Evolutionary conservation across 2,329 filamentous ascomycete species (phyloP), one percentile per base, ranked within the genome.

Genomic region (Aspergillus clavatus): DNA sequence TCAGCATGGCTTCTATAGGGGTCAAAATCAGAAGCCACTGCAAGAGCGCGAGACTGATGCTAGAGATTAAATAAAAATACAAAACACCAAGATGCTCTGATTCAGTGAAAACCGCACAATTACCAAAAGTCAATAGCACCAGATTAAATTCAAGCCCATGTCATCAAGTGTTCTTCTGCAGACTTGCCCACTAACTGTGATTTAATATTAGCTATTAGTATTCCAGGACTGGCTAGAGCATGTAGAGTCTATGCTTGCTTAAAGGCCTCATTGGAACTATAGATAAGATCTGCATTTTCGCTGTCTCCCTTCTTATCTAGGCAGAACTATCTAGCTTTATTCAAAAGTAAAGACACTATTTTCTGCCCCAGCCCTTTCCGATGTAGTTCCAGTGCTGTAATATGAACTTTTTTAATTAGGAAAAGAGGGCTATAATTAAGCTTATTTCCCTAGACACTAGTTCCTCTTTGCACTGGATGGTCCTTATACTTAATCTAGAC

Each of bases 401-500:
- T 35, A 40, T 48, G 28, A 58, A 45, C 6, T 19, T 50, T 42
- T 43, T 63, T 56, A 37, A 67, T 56, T 10, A 63, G 48, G n/a
- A 65, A 54, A 37, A 65, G 51, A 46, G 56, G 54, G 35, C 61
- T 59, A 21, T 49, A 7, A 48, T 62, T 54, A 38, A 64, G 52
- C 49, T 63, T 54, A 12, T 55, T 38, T 38, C 55, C 55, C 61
- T 55, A 65, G 39, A 59, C 39, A 36, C 58, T 52, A 38, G 54
- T 56, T 45, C 61, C 61, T 49, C 51, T 57, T 49, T 59, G 58
- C 24, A 60, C 48, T 7, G 51, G 53, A 45, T 63, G 64, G 10
- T 57, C 43, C 33, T 61, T 60, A 45, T 61, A 64, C 38, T 68
- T 61, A 19, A 48, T 26, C 35, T 60, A 62, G 19, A 72, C 53